Evolutionary conservation across 768 basidiomycete species (phyloP).

Genomic region (Lactifluus rugatus): DNA sequence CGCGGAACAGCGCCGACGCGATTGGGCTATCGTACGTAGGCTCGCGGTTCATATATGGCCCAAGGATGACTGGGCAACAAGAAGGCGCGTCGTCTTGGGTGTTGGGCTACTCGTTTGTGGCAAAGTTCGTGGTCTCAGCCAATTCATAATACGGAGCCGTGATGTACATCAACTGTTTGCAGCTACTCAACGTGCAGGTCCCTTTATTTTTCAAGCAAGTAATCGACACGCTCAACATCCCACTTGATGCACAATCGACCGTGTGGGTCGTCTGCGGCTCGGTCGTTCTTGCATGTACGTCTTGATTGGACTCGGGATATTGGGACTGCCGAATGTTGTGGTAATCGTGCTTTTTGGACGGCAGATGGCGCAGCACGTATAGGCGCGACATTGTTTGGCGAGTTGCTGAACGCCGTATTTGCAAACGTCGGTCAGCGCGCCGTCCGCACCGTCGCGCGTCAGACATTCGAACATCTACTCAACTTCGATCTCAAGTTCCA

Average conservation of each 20-base stretch:
- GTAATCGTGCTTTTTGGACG: background rate
- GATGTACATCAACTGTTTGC: background rate
- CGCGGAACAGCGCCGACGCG: constrained; percentile 54
- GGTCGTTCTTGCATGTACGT: constrained; percentile 83
- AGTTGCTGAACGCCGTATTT: constrained; percentile 91
- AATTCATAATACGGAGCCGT: background rate
- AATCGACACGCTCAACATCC: constrained; percentile 82
- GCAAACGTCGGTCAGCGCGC: constrained; percentile 93
- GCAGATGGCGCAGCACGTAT: constrained; percentile 87
- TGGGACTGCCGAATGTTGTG: no score
- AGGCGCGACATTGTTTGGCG: constrained; percentile 81
- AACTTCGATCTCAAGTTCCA: constrained; percentile 90
- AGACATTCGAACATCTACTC: constrained; percentile 90
- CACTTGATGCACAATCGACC: constrained; percentile 61
- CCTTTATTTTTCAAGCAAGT: constrained; percentile 90
- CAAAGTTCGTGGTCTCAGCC: constrained; percentile 51
- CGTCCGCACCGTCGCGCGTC: constrained; percentile 88
- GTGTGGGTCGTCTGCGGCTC: constrained; percentile 92
- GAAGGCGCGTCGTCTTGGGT: constrained; percentile 73
- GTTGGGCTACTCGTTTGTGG: constrained; percentile 71
- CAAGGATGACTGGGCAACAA: constrained; percentile 69
- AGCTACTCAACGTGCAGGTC: constrained; percentile 97
- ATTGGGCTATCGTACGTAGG: constrained; percentile 79
- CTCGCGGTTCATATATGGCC: constrained; percentile 94
- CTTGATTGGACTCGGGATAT: background rate